Evolutionary conservation across 2,329 filamentous ascomycete genomes (phyloP), one percentile per base, ranked within the genome.

Genomic region (Calonectria henricotiae): DNA sequence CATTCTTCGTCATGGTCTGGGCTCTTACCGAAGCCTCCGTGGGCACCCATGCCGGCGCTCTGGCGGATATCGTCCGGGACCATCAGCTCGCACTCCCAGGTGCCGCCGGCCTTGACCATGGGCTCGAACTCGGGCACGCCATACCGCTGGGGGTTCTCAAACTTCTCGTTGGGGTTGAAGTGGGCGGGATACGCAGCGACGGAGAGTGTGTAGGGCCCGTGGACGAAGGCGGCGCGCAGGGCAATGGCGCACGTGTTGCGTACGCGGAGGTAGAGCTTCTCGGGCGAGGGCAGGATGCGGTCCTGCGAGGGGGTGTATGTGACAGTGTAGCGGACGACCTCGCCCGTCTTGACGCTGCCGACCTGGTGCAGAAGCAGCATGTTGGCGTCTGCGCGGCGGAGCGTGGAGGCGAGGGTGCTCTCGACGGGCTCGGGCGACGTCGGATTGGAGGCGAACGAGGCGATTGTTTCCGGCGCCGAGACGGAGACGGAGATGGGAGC

Each of bases 321-420:
- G 75, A 98, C 86, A 9, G 94, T 98, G 79, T 92, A 97, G 85
- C 96, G 93, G 73, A 98, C 91, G 44, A 98, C 92, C 85, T 98
- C 95, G 80, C 96, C 96, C 74, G 98, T 93, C 83, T 96, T 97
- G 81, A 98, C 93, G 84, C 89, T 94, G 79, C 96, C 96, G 74
- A 92, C 88, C 84, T 98, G 96, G 83, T 98, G 94, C 71, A 98
- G 86, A 80, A 98, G 90, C 74, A 98, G 87, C 96, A 98, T 98
- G 37, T 79, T 71, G 51, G 70, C 67, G 68, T 46, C 70, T 49
- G 61, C 67, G 65, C 51, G 63, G 46, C 68, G 60, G 60, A 66
- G 69, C 47, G 68, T 58, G 58, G 62, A 35, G 39, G 64, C 66
- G 62, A 65, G 66, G 62, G 58, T 25, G 64, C 47, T 67, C 44